Evolutionary conservation across 805 yeast species (phyloP).

Genomic region (Geotrichum ghanense): DNA sequence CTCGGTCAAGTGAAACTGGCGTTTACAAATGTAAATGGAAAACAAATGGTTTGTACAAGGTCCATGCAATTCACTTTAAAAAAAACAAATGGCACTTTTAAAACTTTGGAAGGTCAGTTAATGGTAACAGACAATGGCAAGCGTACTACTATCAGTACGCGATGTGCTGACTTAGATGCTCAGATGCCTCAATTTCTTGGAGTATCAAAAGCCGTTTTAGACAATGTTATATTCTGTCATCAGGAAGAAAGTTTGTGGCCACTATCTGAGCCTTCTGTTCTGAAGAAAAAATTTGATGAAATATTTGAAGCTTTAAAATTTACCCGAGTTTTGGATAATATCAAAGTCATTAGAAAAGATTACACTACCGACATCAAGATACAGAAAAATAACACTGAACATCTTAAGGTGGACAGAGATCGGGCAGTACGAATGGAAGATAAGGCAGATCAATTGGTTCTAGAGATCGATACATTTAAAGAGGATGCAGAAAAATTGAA

Average conservation of each 20-base stretch:
- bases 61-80: constrained; percentile 65
- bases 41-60: constrained; percentile 76
- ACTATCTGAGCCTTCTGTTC: constrained; percentile 72
- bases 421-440: constrained; percentile 51
- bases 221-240: constrained; percentile 91
- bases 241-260: constrained; percentile 99
- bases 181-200: constrained; percentile 79
- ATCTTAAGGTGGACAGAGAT: constrained; percentile 59
- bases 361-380: constrained; percentile 64
- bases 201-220: constrained; percentile 75
- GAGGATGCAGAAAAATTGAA: constrained; percentile 40
- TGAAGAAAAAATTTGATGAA: constrained; percentile 91
- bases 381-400: constrained; percentile 67
- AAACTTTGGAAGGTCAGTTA: constrained; percentile 84
- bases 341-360: constrained; percentile 68
- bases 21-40: constrained; percentile 59
- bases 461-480: constrained; percentile 34
- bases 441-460: constrained; percentile 34
- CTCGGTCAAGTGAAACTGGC: constrained; percentile 87
- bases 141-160: constrained; percentile 63
- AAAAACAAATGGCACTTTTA: constrained; percentile 57
- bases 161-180: constrained; percentile 72
- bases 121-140: constrained; percentile 51
- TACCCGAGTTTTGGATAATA: constrained; percentile 75
- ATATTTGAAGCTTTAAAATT: constrained; percentile 91